Conservation (phyloP, 768 basidiomycete genomes). For the Paxillus ammoniavirescens region DNA sequence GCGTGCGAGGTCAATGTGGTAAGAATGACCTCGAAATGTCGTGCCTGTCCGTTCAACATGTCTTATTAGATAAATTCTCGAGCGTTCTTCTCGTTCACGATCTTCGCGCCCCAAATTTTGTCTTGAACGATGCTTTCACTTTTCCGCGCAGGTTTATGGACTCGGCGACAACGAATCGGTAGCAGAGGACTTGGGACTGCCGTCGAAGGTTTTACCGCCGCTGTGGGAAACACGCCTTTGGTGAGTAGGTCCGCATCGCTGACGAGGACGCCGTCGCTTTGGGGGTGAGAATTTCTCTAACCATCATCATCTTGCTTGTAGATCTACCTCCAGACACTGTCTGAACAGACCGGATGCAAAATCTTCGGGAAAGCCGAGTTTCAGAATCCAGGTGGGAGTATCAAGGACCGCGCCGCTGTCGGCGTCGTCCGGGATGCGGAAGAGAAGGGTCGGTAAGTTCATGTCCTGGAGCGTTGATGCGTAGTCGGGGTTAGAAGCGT, state of each 20-base stretch:
- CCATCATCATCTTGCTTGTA: constrained; percentile 28
- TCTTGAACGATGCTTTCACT: constrained; percentile 27
- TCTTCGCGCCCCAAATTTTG: not conserved
- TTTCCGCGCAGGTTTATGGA: constrained; percentile 30
- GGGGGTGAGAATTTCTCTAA: constrained; percentile 2
- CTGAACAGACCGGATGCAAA: constrained; percentile 76
- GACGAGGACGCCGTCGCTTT: not conserved
- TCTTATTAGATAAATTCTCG: constrained; percentile 3
- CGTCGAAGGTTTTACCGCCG: constrained; percentile 80
- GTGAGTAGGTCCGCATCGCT: constrained; percentile 41
- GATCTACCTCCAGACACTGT: constrained; percentile 83
- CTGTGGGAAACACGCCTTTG: constrained; percentile 92
- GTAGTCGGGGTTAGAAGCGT: not conserved
- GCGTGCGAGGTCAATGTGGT: not conserved
- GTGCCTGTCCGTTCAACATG: constrained; percentile 3
- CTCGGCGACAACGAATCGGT: constrained; percentile 7
- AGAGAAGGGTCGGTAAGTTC: constrained; percentile 68
- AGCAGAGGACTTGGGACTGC: constrained; percentile 40
- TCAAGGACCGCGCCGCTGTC: constrained; percentile 96
- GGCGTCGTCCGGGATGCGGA: constrained; percentile 88
- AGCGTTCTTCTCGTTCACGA: not conserved
- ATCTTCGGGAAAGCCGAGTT: constrained; percentile 98
- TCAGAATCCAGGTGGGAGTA: constrained; percentile 96
- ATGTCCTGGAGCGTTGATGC: not conserved
- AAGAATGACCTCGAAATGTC: constrained; percentile 15